Percentiles rank a stretch among this genome's conserved stretches.
Conservation (phyloP, 2,329 filamentous ascomycete species). For the Lasiodiplodia sp. region DNA sequence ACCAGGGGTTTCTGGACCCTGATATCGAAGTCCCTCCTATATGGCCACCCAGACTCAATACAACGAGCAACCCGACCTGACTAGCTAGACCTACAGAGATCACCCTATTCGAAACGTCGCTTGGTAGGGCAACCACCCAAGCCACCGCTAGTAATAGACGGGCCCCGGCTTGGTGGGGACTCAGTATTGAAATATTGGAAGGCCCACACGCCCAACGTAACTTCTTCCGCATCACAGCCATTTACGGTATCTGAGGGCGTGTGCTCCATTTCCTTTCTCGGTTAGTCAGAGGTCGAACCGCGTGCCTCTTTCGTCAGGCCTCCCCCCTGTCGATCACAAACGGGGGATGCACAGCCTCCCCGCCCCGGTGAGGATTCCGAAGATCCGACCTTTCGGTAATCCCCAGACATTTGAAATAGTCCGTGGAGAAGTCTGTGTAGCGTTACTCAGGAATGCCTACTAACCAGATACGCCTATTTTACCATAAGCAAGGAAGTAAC, state of each 20-base stretch:
- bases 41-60: too few relatives aligned
- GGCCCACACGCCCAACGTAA: background rate
- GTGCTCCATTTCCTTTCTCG: background rate
- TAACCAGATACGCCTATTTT: too few relatives aligned
- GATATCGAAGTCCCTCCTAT: too few relatives aligned
- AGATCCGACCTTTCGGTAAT: background rate
- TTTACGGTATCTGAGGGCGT: background rate
- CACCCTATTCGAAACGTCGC: background rate
- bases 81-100: too few relatives aligned
- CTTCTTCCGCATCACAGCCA: background rate
- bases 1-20: background rate
- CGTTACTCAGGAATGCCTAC: too few relatives aligned
- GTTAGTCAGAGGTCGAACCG: background rate
- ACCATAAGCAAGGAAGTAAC: too few relatives aligned
- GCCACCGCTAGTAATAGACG: background rate
- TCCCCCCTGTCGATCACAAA: background rate
- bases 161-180: background rate
- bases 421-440: too few relatives aligned
- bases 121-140: background rate
- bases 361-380: background rate
- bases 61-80: too few relatives aligned
- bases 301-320: background rate
- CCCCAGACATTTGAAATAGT: background rate
- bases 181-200: background rate
- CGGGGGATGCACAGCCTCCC: background rate